A percentile compares a stretch with the other conserved stretches of the same genome.
phyloP scores from a whole-genome alignment of 176 grass and related monocot genomes.

The Elaeis guineensis region DNA sequence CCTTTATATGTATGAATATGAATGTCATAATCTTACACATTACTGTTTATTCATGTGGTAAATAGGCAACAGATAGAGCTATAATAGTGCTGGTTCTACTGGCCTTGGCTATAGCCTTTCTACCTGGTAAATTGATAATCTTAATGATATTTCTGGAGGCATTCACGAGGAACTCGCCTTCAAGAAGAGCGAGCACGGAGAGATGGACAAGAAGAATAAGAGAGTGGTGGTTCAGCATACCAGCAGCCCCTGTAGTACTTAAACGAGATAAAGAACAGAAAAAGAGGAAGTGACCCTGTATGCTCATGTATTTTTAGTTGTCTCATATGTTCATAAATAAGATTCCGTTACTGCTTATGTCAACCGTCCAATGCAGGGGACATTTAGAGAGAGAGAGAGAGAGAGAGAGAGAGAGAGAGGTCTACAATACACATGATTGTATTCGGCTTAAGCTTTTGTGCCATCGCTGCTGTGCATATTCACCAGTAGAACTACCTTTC shows the following conservation, averaged over 20 bases:
- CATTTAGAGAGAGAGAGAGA: too few species aligned
- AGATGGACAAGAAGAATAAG: slow-evolving; percentile 71
- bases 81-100: slow-evolving; percentile 57
- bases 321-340: slow-evolving; percentile 2
- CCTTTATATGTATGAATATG: too few species aligned
- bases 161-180: slow-evolving; percentile 68
- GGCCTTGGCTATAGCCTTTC: slow-evolving; percentile 48
- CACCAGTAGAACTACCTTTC: too few species aligned
- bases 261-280: slow-evolving; percentile 80
- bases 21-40: too few species aligned
- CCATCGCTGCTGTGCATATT: too few species aligned
- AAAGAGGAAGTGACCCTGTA: slow-evolving; percentile 49
- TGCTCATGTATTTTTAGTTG: not conserved
- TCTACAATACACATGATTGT: too few species aligned
- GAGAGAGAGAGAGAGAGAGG: too few species aligned
- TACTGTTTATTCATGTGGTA: not conserved
- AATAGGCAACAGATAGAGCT: slow-evolving; percentile 65
- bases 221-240: slow-evolving; percentile 99
- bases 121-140: slow-evolving; percentile 50
- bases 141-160: slow-evolving; percentile 67
- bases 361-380: too few species aligned
- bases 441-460: too few species aligned
- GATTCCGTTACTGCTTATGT: not conserved
- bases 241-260: slow-evolving; percentile 83
- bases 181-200: slow-evolving; percentile 63